Evolutionary conservation across 2,329 filamentous ascomycete genomes (phyloP).

Genomic region (Penicillium nordicum): DNA sequence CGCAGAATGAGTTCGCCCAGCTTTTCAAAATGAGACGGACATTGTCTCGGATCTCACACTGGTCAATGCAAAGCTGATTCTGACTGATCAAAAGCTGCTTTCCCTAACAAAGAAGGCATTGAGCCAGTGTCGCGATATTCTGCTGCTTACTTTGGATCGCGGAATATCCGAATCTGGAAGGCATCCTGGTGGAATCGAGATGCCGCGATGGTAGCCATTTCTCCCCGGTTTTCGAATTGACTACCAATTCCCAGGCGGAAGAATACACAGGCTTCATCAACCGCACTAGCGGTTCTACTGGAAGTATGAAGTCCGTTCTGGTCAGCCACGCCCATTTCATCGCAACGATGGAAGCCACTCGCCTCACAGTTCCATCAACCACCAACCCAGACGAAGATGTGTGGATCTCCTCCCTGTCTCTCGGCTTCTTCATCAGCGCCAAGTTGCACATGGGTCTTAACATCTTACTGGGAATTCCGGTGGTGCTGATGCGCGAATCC

Average conservation of each 20-base stretch:
- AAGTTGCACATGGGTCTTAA: background rate
- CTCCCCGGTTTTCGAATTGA: background rate
- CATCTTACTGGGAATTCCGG: background rate
- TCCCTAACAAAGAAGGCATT: background rate
- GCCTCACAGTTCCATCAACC: background rate
- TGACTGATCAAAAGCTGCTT: background rate
- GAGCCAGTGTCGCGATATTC: background rate
- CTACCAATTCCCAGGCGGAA: background rate
- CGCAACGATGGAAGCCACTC: background rate
- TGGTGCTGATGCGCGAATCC: background rate
- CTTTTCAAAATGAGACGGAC: background rate
- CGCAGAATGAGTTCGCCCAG: too few relatives aligned
- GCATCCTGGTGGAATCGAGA: background rate
- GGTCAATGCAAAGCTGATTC: background rate
- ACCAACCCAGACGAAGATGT: background rate
- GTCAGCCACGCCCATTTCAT: background rate
- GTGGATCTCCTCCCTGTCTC: background rate
- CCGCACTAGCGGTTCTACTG: background rate
- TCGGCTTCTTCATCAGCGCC: background rate
- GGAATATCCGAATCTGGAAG: background rate
- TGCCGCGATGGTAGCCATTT: background rate
- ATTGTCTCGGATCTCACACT: background rate
- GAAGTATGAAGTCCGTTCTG: background rate
- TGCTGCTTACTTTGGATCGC: background rate
- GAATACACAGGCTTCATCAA: background rate